phyloP scores from a whole-genome alignment of 2,329 filamentous ascomycete species.

The Tolypocladium ovalisporum region DNA sequence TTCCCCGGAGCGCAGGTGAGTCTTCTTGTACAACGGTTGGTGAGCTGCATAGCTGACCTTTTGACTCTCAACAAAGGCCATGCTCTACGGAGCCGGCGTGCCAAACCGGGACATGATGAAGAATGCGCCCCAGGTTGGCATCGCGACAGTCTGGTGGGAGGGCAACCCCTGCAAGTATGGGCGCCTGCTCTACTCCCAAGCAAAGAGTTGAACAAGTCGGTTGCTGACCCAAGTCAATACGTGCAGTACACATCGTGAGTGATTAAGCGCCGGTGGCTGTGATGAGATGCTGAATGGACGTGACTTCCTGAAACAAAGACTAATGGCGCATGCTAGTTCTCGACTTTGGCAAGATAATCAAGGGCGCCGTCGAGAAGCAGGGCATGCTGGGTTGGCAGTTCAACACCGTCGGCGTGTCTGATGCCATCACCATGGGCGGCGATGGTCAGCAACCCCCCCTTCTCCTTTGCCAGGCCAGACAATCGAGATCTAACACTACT shows the following conservation, averaged over 20 bases:
- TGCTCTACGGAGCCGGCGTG: slow-evolving; percentile 90
- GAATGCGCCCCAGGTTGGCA: slow-evolving; percentile 78
- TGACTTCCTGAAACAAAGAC: neutral
- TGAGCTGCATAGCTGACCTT: neutral
- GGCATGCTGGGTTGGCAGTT: slow-evolving; percentile 93
- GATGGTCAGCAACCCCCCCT: slow-evolving; percentile 47
- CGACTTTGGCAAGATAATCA: slow-evolving; percentile 79
- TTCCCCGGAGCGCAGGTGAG: slow-evolving; percentile 78
- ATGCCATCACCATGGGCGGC: slow-evolving; percentile 91
- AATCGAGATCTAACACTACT: too few relatives aligned
- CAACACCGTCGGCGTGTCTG: slow-evolving; percentile 79
- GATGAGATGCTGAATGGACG: neutral
- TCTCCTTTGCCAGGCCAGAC: neutral
- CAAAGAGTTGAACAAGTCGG: neutral
- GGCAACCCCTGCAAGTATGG: slow-evolving; percentile 90
- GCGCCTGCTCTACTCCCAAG: neutral
- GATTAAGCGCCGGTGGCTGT: neutral
- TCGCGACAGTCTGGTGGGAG: slow-evolving; percentile 94
- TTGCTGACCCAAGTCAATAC: neutral
- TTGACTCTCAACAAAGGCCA: slow-evolving; percentile 45
- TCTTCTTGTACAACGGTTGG: too few relatives aligned
- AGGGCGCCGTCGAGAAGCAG: slow-evolving; percentile 66
- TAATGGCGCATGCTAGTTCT: slow-evolving; percentile 47
- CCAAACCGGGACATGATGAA: slow-evolving; percentile 78
- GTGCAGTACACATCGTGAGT: slow-evolving; percentile 30